These are phyloP conservation scores for Aspergillus unguis DNA, from an alignment of 2,329 filamentous ascomycete genomes.

Conservation along the genomic window DNA sequence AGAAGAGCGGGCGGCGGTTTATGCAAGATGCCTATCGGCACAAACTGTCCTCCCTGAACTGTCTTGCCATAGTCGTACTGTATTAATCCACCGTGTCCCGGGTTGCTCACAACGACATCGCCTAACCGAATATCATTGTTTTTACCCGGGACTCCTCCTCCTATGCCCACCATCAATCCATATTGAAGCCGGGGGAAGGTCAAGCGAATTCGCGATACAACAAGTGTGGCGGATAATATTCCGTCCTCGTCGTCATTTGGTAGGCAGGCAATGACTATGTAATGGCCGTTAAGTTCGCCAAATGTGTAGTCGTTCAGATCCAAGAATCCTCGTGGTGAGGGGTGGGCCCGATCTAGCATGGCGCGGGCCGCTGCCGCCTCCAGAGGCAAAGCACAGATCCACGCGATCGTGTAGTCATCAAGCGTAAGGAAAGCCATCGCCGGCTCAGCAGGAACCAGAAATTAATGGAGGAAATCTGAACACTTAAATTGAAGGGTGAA, in stretches of 20 bases:
- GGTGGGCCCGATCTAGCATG: neutral
- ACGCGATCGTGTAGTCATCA: neutral
- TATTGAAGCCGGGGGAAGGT: neutral
- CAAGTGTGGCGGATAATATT: neutral
- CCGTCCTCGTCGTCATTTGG: neutral
- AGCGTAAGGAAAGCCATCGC: neutral
- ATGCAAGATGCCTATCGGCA: conserved; percentile 11
- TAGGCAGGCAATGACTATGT: neutral
- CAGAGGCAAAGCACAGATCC: no score
- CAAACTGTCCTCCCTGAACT: conserved; percentile 12
- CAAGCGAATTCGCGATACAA: neutral
- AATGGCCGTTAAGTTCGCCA: neutral
- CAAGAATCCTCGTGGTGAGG: neutral
- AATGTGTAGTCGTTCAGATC: neutral
- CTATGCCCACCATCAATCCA: conserved; percentile 16
- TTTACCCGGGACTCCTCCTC: conserved; percentile 9
- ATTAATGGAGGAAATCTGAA: no score
- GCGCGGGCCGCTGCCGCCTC: neutral
- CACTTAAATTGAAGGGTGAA: no score
- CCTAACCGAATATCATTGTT: conserved; percentile 16
- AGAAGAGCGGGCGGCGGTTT: conserved; percentile 11
- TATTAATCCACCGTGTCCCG: no score
- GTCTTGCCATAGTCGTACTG: neutral
- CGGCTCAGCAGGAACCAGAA: neutral
- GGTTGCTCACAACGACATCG: conserved; percentile 17